These are phyloP conservation scores for Caloboletus inedulis DNA, from an alignment of 1,284 basidiomycete genomes.

Conservation along the genomic window DNA sequence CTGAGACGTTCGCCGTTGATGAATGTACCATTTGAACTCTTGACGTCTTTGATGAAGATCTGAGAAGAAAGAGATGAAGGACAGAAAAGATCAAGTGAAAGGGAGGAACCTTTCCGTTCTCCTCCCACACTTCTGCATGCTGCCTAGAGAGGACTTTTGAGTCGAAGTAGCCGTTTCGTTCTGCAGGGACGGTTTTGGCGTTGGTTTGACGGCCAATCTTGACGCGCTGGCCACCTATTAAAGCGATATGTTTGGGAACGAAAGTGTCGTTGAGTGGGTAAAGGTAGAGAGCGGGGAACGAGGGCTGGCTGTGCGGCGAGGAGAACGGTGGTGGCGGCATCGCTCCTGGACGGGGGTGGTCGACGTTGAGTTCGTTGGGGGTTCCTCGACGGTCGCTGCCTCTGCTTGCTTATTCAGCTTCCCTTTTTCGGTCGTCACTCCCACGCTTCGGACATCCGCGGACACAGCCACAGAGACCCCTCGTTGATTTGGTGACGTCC, in stretches of 20 bases:
- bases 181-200: slow-evolving; percentile 91
- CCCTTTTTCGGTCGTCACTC: slow-evolving; percentile 4
- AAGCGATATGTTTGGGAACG: slow-evolving; percentile 91
- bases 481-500: neutral
- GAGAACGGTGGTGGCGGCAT: slow-evolving; percentile 45
- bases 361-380: slow-evolving; percentile 13
- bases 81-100: neutral
- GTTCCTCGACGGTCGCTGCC: slow-evolving; percentile 9
- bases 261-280: slow-evolving; percentile 98
- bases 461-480: neutral
- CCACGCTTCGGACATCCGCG: slow-evolving; percentile 14
- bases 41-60: slow-evolving; percentile 99
- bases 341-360: slow-evolving; percentile 11
- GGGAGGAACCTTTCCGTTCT: slow-evolving; percentile 70
- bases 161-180: slow-evolving; percentile 97
- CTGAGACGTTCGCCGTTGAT: slow-evolving; percentile 95
- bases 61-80: slow-evolving; percentile 32
- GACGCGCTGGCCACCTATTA: slow-evolving; percentile 68
- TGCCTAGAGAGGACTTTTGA: slow-evolving; percentile 93
- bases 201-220: slow-evolving; percentile 99
- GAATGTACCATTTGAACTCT: slow-evolving; percentile 97
- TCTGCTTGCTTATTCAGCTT: slow-evolving; percentile 15
- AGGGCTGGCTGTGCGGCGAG: slow-evolving; percentile 31
- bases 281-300: slow-evolving; percentile 78
- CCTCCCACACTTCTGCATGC: slow-evolving; percentile 99